Conservation (phyloP, 1,139 yeast genomes). For the Saccharomyces hybrid region DNA sequence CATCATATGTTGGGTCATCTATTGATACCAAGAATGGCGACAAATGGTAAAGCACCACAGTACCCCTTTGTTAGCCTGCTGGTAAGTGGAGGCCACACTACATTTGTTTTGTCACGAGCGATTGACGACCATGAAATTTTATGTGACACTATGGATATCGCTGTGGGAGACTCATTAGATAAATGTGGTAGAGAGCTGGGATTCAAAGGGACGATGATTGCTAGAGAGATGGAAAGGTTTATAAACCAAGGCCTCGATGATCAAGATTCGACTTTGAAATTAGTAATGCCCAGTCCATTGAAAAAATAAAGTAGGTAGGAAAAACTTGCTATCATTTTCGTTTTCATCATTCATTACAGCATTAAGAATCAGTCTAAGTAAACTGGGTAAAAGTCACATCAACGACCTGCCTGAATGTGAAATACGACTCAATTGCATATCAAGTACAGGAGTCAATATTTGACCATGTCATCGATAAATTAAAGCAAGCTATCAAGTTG, state of each 20-base stretch:
- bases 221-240: slow-evolving; percentile 66
- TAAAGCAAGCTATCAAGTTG: slow-evolving; percentile 44
- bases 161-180: slow-evolving; percentile 89
- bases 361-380: slow-evolving; percentile 35
- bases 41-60: slow-evolving; percentile 33
- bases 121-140: slow-evolving; percentile 62
- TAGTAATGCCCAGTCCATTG: slow-evolving; percentile 44
- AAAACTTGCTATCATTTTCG: slow-evolving; percentile 49
- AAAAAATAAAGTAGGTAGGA: slow-evolving; percentile 41
- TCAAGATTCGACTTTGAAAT: slow-evolving; percentile 14
- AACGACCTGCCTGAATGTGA: slow-evolving; percentile 17
- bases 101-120: slow-evolving; percentile 63
- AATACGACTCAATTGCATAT: slow-evolving; percentile 45
- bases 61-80: slow-evolving; percentile 77
- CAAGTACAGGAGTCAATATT: slow-evolving; percentile 61
- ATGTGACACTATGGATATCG: slow-evolving; percentile 75
- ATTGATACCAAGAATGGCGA: slow-evolving; percentile 53
- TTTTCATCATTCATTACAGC: slow-evolving; percentile 72
- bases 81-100: slow-evolving; percentile 93
- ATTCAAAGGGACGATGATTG: slow-evolving; percentile 72
- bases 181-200: slow-evolving; percentile 88
- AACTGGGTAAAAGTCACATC: slow-evolving; percentile 8
- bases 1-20: slow-evolving; percentile 96
- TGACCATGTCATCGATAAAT: slow-evolving; percentile 60
- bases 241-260: slow-evolving; percentile 35